A percentile compares a stretch with the other conserved stretches of the same genome.
Evolutionary conservation across 2,329 filamentous ascomycete genomes (phyloP).

Genomic region (Basipetospora chlamydospora): DNA sequence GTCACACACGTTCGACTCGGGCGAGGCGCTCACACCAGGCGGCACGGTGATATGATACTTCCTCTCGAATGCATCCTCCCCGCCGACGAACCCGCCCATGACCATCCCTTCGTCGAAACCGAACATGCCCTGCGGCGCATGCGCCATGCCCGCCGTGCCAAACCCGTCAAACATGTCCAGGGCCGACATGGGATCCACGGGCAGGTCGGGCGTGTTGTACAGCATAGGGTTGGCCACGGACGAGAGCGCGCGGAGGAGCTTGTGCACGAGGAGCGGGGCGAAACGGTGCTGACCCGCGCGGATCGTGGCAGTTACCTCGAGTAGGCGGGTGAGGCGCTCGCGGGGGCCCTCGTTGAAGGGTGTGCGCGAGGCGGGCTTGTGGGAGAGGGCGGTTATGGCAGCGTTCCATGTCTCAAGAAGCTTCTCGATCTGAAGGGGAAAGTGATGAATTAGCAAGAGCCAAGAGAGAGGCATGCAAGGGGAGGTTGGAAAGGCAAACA

Average conservation of each 20-base stretch:
- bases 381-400: slow-evolving; percentile 30
- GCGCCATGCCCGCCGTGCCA: slow-evolving; percentile 46
- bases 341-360: slow-evolving; percentile 53
- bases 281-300: slow-evolving; percentile 67
- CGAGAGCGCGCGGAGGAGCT: slow-evolving; percentile 59
- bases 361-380: slow-evolving; percentile 43
- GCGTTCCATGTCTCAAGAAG: slow-evolving; percentile 57
- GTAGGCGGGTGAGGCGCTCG: slow-evolving; percentile 57
- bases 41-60: slow-evolving; percentile 22
- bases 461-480: too few relatives aligned
- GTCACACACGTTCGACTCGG: slow-evolving; percentile 18
- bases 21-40: slow-evolving; percentile 20
- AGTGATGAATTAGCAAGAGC: not conserved
- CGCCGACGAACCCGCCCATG: slow-evolving; percentile 5
- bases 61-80: slow-evolving; percentile 26
- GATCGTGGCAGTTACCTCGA: slow-evolving; percentile 52
- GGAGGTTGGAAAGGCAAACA: slow-evolving; percentile 15
- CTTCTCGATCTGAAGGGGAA: slow-evolving; percentile 55
- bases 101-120: slow-evolving; percentile 33
- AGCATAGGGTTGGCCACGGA: slow-evolving; percentile 45
- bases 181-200: slow-evolving; percentile 30
- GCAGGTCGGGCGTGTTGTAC: slow-evolving; percentile 37
- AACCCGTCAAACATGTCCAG: slow-evolving; percentile 55
- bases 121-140: slow-evolving; percentile 28
- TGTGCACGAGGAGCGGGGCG: slow-evolving; percentile 60